Evolutionary conservation across 305 asterid genomes (phyloP).

Genomic region (Fraxinus sp.): DNA sequence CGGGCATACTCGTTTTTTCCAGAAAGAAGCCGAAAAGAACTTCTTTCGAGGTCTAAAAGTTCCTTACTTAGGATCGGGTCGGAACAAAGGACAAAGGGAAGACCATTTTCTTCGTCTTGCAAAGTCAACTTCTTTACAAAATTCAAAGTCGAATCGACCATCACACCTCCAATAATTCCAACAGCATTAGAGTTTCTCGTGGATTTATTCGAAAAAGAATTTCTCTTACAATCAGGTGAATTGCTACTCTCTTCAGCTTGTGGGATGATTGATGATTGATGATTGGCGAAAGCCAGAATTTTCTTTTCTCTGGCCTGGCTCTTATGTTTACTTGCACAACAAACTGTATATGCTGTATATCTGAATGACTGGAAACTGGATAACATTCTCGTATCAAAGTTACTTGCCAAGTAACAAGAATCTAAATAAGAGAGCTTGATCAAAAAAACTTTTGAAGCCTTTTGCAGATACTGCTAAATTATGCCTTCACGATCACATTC

Average conservation of each 20-base stretch:
- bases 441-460: not conserved
- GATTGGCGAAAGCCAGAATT: slow-evolving; percentile 32
- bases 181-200: slow-evolving; percentile 31
- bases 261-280: slow-evolving; percentile 37
- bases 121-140: slow-evolving; percentile 45
- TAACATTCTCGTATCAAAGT: slow-evolving; percentile 40
- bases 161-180: slow-evolving; percentile 64
- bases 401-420: not conserved
- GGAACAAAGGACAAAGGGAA: slow-evolving; percentile 62
- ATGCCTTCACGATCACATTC: slow-evolving; percentile 1
- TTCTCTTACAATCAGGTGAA: slow-evolving; percentile 19
- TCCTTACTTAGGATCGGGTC: slow-evolving; percentile 56
- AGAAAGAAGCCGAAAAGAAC: slow-evolving; percentile 14
- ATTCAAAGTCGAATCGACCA: slow-evolving; percentile 36
- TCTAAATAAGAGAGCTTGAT: not conserved
- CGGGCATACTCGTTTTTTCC: slow-evolving; percentile 18
- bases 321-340: slow-evolving; percentile 37
- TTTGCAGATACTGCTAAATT: not conserved
- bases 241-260: slow-evolving; percentile 33
- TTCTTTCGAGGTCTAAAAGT: slow-evolving; percentile 35
- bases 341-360: slow-evolving; percentile 32
- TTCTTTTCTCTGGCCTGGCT: slow-evolving; percentile 39
- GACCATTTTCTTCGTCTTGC: slow-evolving; percentile 31
- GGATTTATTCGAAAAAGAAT: slow-evolving; percentile 20
- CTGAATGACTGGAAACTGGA: slow-evolving; percentile 44